Conservation (phyloP, 257 asterid species). For the Penstemon newberryi region DNA sequence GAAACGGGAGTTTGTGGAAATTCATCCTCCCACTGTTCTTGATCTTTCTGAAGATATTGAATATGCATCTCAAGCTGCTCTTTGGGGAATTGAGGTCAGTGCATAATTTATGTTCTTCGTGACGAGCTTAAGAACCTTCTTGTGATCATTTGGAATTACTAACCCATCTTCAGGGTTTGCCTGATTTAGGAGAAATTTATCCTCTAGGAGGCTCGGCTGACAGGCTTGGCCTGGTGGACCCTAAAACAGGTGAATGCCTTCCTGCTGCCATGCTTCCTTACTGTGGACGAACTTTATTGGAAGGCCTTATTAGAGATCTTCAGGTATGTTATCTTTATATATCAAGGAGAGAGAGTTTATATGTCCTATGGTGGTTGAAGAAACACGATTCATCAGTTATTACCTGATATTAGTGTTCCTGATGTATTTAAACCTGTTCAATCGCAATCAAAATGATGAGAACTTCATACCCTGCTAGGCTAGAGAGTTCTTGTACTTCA, state of each 20-base stretch:
- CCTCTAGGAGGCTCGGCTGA: conserved; percentile 99
- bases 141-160: conserved; percentile 31
- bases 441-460: conserved; percentile 31
- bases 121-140: conserved; percentile 4
- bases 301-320: conserved; percentile 97
- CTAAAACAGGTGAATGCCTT: conserved; percentile 86
- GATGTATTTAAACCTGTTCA: conserved; percentile 1
- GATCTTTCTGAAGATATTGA: conserved; percentile 84
- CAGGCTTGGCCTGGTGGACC: conserved; percentile 92
- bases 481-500: conserved; percentile 92
- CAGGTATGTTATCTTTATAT: conserved; percentile 56
- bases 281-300: conserved; percentile 91
- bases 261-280: conserved; percentile 99
- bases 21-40: conserved; percentile 81
- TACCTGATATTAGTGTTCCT: conserved; percentile 20
- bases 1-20: conserved; percentile 53
- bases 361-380: conserved; percentile 15
- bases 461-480: conserved; percentile 62
- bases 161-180: conserved; percentile 86
- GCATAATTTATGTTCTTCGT: conserved; percentile 28
- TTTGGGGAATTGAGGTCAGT: conserved; percentile 96
- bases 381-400: neutral
- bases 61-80: conserved; percentile 87
- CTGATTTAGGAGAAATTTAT: conserved; percentile 95
- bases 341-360: conserved; percentile 13